Evolutionary conservation across 2,329 filamentous ascomycete genomes (phyloP).

Genomic region (Fusarium hainanense): DNA sequence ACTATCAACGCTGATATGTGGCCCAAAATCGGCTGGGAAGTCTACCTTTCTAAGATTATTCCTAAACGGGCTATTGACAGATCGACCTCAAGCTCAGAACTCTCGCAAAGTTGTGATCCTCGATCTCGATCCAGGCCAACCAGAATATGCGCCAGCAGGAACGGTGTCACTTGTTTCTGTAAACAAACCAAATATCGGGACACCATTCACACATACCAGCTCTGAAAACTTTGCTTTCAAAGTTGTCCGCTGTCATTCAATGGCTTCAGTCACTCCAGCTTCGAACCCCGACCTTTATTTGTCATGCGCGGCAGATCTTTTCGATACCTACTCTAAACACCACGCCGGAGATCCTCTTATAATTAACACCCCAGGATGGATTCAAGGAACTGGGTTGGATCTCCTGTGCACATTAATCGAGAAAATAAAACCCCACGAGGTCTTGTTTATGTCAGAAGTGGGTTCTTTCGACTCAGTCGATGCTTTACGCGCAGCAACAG

Average conservation of each 20-base stretch:
- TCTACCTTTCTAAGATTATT: slow-evolving; percentile 78
- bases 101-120: slow-evolving; percentile 64
- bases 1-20: slow-evolving; percentile 69
- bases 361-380: slow-evolving; percentile 81
- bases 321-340: slow-evolving; percentile 64
- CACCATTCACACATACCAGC: slow-evolving; percentile 72
- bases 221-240: slow-evolving; percentile 48
- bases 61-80: slow-evolving; percentile 73
- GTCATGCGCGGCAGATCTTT: slow-evolving; percentile 71
- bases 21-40: slow-evolving; percentile 79
- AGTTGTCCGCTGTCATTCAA: slow-evolving; percentile 71
- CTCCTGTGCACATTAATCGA: slow-evolving; percentile 69
- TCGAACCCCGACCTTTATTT: slow-evolving; percentile 75
- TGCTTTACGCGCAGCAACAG: slow-evolving; percentile 59
- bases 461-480: slow-evolving; percentile 69
- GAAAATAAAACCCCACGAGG: slow-evolving; percentile 66
- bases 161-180: slow-evolving; percentile 75
- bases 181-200: slow-evolving; percentile 69
- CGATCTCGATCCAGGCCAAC: slow-evolving; percentile 82
- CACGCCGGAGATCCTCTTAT: slow-evolving; percentile 66
- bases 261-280: slow-evolving; percentile 73
- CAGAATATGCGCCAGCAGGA: slow-evolving; percentile 77
- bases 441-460: slow-evolving; percentile 76
- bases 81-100: slow-evolving; percentile 13
- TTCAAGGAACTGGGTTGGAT: slow-evolving; percentile 75